Conservation (phyloP, 257 asterid genomes). For the Thymus quinquecostatus region DNA sequence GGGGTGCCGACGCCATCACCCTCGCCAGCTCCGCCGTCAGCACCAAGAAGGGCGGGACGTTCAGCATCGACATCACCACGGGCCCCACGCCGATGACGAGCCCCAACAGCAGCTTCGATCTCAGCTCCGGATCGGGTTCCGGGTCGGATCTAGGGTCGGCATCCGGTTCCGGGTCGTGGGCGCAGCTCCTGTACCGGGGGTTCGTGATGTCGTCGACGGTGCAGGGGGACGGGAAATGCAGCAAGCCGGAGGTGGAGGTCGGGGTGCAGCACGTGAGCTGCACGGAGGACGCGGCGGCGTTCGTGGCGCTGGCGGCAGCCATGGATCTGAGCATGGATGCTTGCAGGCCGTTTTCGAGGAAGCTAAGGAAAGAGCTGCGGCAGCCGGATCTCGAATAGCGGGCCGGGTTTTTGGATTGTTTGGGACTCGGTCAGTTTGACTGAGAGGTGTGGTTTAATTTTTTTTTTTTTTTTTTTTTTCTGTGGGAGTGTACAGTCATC, state of each 20-base stretch:
- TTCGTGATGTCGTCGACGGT: conserved; percentile 92
- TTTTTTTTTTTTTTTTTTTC: conserved; percentile 4
- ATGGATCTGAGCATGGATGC: conserved; percentile 97
- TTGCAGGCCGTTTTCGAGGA: conserved; percentile 69
- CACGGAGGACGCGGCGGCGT: conserved; percentile 96
- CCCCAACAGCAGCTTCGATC: conserved; percentile 85
- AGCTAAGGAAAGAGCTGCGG: conserved; percentile 81
- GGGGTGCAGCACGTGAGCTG: conserved; percentile 94
- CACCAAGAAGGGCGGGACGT: conserved; percentile 69
- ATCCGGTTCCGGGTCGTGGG: conserved; percentile 89
- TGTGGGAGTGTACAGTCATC: conserved; percentile 66
- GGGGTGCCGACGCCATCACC: conserved; percentile 67
- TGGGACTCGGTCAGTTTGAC: conserved; percentile 23
- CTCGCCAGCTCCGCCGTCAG: conserved; percentile 64
- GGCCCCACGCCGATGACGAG: conserved; percentile 82
- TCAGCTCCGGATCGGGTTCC: conserved; percentile 68
- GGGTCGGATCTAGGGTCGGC: conserved; percentile 60
- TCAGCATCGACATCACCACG: conserved; percentile 70
- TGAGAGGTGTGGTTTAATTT: conserved; percentile 2
- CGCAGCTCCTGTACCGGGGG: conserved; percentile 68
- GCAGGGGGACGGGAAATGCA: conserved; percentile 67
- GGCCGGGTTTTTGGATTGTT: conserved; percentile 31
- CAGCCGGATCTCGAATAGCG: conserved; percentile 58
- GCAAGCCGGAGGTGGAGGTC: conserved; percentile 87
- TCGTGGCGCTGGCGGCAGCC: conserved; percentile 96